These are phyloP conservation scores for Vitellaria paradoxa DNA, from an alignment of 179 eudicot species.

Conservation along the genomic window DNA sequence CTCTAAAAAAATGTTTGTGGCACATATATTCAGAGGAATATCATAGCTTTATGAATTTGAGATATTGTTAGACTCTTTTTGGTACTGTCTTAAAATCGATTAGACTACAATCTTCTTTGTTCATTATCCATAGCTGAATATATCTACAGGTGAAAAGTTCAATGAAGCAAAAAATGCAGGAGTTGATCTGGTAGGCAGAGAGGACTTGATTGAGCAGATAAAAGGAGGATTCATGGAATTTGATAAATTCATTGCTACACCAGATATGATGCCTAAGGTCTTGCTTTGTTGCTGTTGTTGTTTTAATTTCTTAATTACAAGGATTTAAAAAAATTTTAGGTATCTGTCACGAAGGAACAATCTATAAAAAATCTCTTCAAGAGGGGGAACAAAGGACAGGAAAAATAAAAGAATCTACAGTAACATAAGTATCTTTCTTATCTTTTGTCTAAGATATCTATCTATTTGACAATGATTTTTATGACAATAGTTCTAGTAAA, in stretches of 20 bases:
- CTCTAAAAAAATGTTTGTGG: neutral
- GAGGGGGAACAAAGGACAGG: neutral
- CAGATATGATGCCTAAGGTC: conserved; percentile 99
- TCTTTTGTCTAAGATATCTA: neutral
- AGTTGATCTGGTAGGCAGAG: conserved; percentile 97
- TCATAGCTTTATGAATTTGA: conserved; percentile 4
- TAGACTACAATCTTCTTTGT: conserved; percentile 10
- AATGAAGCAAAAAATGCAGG: conserved; percentile 98
- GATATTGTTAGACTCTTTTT: neutral
- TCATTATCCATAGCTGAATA: conserved; percentile 12
- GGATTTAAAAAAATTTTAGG: neutral
- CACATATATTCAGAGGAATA: neutral
- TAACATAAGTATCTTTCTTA: neutral
- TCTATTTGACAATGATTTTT: neutral
- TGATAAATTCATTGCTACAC: conserved; percentile 93
- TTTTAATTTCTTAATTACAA: conserved; percentile 5
- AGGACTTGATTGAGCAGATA: conserved; percentile 84
- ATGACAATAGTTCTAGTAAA: neutral
- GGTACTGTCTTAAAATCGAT: neutral
- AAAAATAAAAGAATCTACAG: neutral
- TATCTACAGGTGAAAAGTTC: conserved; percentile 75
- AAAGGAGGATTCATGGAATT: conserved; percentile 97
- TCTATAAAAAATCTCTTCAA: neutral
- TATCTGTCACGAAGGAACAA: neutral
- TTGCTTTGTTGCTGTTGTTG: conserved; percentile 10